A percentile compares a stretch with the other conserved stretches of the same genome.
Conservation (phyloP, 2,329 filamentous ascomycete genomes). For the Penicillium polonicum region DNA sequence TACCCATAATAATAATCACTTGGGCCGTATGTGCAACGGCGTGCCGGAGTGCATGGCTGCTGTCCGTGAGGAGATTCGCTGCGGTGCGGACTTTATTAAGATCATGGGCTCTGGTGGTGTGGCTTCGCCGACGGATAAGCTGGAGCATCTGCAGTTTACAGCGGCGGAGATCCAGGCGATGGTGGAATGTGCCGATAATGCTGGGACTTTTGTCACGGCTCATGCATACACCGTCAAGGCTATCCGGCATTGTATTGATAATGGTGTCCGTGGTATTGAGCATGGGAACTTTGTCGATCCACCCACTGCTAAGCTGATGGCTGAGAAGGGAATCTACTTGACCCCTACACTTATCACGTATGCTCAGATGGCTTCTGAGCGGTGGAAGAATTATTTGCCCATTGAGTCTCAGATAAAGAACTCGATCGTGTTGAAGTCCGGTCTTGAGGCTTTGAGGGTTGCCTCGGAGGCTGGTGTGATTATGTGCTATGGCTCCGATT, state of each 20-base stretch:
- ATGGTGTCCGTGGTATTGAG: constrained; percentile 58
- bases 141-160: constrained; percentile 57
- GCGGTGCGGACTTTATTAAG: constrained; percentile 60
- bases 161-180: constrained; percentile 56
- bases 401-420: constrained; percentile 50
- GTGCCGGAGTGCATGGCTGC: constrained; percentile 55
- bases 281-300: constrained; percentile 48
- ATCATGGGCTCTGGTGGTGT: constrained; percentile 61
- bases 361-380: constrained; percentile 49
- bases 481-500: constrained; percentile 57
- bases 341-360: constrained; percentile 57
- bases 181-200: constrained; percentile 49
- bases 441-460: constrained; percentile 49
- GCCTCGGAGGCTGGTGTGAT: constrained; percentile 54
- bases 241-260: constrained; percentile 55
- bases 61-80: constrained; percentile 55
- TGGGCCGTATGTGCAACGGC: constrained; percentile 51
- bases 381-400: constrained; percentile 26
- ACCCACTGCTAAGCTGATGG: constrained; percentile 52
- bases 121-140: constrained; percentile 54
- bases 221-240: constrained; percentile 57
- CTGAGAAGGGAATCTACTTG: constrained; percentile 48
- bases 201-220: constrained; percentile 55
- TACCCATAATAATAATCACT: constrained; percentile 28
- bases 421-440: constrained; percentile 47